A percentile compares a stretch with the other conserved stretches of the same genome.
Evolutionary conservation across 441 rosid genomes (phyloP).

Genomic region (Brassica hybrid): DNA sequence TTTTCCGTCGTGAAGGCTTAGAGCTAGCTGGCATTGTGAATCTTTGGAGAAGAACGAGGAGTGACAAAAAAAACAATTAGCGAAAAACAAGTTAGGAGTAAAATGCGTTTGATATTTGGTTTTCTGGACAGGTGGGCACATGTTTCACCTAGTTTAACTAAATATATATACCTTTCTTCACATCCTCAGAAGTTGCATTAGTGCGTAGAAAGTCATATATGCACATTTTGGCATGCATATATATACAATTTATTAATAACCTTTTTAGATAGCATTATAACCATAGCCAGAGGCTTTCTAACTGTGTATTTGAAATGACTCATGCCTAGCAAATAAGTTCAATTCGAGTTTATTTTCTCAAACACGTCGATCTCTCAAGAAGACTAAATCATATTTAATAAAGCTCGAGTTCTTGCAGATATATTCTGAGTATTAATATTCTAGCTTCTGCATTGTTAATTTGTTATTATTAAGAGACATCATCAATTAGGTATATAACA

Average conservation of each 20-base stretch:
- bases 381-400: not conserved
- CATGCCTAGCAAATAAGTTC: not conserved
- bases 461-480: not conserved
- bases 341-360: not conserved
- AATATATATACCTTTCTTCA: not conserved
- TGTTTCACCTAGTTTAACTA: conserved; percentile 23
- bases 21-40: conserved; percentile 40
- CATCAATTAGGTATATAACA: not conserved
- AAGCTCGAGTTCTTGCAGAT: not conserved
- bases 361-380: too few species aligned
- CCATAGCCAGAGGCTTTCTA: not conserved
- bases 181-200: conserved; percentile 21
- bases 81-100: conserved; percentile 21
- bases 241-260: not conserved
- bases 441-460: not conserved
- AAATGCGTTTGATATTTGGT: conserved; percentile 19
- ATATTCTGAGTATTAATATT: not conserved
- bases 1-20: conserved; percentile 25
- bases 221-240: conserved; percentile 16
- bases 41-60: conserved; percentile 37
- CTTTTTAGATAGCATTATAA: not conserved
- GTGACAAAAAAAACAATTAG: conserved; percentile 10
- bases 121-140: conserved; percentile 24
- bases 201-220: not conserved
- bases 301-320: not conserved